Conservation (phyloP, 2,329 filamentous ascomycete genomes). For the Mycogone perniciosa region DNA sequence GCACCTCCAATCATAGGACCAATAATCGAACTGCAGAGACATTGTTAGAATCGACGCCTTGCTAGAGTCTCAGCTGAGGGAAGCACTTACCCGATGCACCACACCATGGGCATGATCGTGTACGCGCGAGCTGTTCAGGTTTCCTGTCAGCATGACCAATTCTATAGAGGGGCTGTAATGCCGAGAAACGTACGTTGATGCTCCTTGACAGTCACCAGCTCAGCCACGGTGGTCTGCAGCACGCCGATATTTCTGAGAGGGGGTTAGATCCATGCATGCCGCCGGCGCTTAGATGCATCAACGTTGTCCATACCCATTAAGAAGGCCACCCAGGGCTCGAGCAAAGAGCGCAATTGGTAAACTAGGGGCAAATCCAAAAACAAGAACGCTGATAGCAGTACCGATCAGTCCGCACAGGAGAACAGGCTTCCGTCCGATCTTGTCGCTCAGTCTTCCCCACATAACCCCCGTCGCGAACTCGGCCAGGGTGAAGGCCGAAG, state of each 20-base stretch:
- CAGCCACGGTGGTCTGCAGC: constrained; percentile 88
- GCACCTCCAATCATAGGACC: constrained; percentile 88
- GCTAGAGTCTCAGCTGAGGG: background rate
- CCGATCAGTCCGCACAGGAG: constrained; percentile 83
- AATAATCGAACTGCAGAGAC: constrained; percentile 70
- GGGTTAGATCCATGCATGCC: constrained; percentile 1
- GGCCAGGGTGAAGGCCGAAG: constrained; percentile 90
- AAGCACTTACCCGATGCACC: constrained; percentile 74
- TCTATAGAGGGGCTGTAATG: background rate
- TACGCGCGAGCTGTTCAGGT: constrained; percentile 68
- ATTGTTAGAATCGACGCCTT: constrained; percentile 18
- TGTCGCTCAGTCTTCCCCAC: constrained; percentile 91
- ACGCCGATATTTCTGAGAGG: constrained; percentile 77
- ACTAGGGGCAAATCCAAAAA: constrained; percentile 85
- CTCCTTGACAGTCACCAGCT: constrained; percentile 86
- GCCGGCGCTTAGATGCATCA: background rate
- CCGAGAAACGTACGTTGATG: constrained; percentile 65
- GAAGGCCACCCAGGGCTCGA: constrained; percentile 77
- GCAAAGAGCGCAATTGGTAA: constrained; percentile 78
- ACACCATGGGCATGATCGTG: constrained; percentile 96
- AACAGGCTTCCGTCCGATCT: constrained; percentile 85
- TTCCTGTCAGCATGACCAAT: constrained; percentile 20
- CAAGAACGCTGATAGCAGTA: constrained; percentile 84
- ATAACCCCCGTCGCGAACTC: constrained; percentile 89
- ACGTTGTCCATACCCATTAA: constrained; percentile 75